Evolutionary conservation across 2,329 filamentous ascomycete species (phyloP), one percentile per base, ranked within the genome.

Genomic region (Penicillium sp.): DNA sequence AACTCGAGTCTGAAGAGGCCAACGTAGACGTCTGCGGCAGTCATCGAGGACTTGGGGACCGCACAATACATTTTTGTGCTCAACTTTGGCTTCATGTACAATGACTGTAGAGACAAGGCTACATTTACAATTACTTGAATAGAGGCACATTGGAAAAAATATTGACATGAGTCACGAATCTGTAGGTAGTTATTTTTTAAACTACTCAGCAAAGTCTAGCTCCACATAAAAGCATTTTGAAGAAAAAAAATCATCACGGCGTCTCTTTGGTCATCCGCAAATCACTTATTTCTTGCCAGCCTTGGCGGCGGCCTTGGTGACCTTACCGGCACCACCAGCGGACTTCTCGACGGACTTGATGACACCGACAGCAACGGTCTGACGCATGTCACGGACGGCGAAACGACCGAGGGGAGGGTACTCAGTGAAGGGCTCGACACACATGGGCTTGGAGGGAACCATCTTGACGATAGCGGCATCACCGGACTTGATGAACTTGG

Each of bases 401-500:
- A 99, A 99, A 89, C 95, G 93, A 81, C 95, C 95, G 75, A 99
- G 92, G 81, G 95, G 95, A 77, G 95, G 93, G 87, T 98, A 99
- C 79, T 97, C 92, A 76, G 93, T 97, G 92, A 98, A 99, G 74
- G 95, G 85, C 91, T 99, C 95, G 82, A 99, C 95, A 83, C 95
- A 99, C 95, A 99, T 99, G 80, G 95, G 95, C 93, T 99, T 99
- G 86, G 93, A 97, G 80, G 95, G 95, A 87, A 97, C 79, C 95
- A 99, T 98, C 92, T 97, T 98, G 86, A 99, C 95, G 84, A 99
- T 99, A 82, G 93, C 93, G 72, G 95, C 93, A 82, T 99, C 95
- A 90, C 95, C 95, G 76, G 93, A 97, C 92, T 99, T 99, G 91
- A 99, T 93, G 89, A 97, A 98, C 90, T 99, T 99, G 84, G 95